Base-by-base conservation (phyloP, 441 rosid genomes). In the Metrosideros polymorpha region DNA sequence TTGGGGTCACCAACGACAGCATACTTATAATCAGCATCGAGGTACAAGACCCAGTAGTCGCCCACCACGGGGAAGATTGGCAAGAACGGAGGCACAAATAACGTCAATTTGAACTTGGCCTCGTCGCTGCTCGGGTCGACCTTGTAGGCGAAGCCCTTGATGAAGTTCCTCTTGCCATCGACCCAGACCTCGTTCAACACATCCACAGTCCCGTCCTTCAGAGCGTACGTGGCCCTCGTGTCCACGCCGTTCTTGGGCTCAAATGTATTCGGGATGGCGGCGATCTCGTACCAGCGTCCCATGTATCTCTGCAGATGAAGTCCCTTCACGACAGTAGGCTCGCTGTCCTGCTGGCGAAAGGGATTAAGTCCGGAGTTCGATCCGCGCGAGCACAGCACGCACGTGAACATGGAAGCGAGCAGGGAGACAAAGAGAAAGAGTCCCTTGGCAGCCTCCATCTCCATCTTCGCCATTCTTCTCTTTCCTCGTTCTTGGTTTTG, bases 271-370 rank as follows among this genome's bases (percentile, higher is more conserved):
- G 98, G 98, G 86, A 96, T 94, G 30, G 95, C 93, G 18, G 98
- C 98, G 43, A 97, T 94, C 90, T 97, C 99, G 86, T 97, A 94
- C 99, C 97, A 96, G 50, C 99, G 92, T 7, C 98, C 99, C 98
- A 92, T 93, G 91, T 94, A 96, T 42, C 96, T 89, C 85, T 90
- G 75, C 82, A 96, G 1, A 88, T 97, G 96, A 1, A 57, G 29
- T 6, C 17, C 39, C 66, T 57, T 57, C 66, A 57, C 32, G 4
- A 57, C 66, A 13, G 32, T 12, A 57, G 29, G 32, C 35, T 6
- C 66, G 27, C 39, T 7, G 18, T 57, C 63, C 8, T 12, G 63
- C 14, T 57, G 63, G 63, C 12, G 12, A 57, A 57, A n/a, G 6
- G 18, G 53, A 17, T 29, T 3, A 2, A 14, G 13, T 29, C 17